These are phyloP conservation scores for Carpinus viminea DNA, from an alignment of 306 rosid species.

Conservation along the genomic window DNA sequence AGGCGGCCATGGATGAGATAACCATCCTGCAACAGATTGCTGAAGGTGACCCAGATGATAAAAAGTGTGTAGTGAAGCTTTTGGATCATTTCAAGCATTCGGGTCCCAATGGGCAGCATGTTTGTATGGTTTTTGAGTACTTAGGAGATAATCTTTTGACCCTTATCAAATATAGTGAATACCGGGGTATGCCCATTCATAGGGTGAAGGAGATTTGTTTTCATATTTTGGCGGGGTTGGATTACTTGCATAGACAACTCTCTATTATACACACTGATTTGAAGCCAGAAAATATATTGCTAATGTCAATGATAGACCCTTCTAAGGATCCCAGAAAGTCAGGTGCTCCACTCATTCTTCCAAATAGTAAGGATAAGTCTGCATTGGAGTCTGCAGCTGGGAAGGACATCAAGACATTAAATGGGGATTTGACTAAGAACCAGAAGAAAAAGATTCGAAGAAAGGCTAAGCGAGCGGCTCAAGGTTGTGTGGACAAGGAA, in stretches of 20 bases:
- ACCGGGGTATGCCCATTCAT: constrained; percentile 75
- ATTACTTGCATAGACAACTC: constrained; percentile 90
- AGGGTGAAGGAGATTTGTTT: constrained; percentile 90
- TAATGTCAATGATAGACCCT: constrained; percentile 73
- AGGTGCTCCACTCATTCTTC: constrained; percentile 65
- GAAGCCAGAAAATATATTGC: constrained; percentile 88
- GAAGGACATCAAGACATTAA: constrained; percentile 55
- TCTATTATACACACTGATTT: constrained; percentile 94
- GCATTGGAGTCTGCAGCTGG: constrained; percentile 45
- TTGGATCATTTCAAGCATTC: constrained; percentile 96
- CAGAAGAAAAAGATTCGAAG: constrained; percentile 85
- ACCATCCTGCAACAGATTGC: constrained; percentile 89
- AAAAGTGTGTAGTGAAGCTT: constrained; percentile 91
- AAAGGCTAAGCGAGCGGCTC: constrained; percentile 95
- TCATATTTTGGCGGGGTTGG: constrained; percentile 87
- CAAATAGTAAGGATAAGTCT: constrained; percentile 55
- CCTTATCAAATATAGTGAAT: constrained; percentile 80
- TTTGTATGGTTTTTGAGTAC: constrained; percentile 93
- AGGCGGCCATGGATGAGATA: constrained; percentile 97
- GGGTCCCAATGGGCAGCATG: constrained; percentile 95
- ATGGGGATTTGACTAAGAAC: constrained; percentile 73
- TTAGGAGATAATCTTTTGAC: constrained; percentile 92
- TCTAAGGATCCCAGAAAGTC: constrained; percentile 83
- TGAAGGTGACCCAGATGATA: constrained; percentile 80
- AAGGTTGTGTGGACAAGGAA: constrained; percentile 71